These are phyloP conservation scores for Albatrellus sp. DNA, from an alignment of 1,284 basidiomycete genomes.

Conservation along the genomic window DNA sequence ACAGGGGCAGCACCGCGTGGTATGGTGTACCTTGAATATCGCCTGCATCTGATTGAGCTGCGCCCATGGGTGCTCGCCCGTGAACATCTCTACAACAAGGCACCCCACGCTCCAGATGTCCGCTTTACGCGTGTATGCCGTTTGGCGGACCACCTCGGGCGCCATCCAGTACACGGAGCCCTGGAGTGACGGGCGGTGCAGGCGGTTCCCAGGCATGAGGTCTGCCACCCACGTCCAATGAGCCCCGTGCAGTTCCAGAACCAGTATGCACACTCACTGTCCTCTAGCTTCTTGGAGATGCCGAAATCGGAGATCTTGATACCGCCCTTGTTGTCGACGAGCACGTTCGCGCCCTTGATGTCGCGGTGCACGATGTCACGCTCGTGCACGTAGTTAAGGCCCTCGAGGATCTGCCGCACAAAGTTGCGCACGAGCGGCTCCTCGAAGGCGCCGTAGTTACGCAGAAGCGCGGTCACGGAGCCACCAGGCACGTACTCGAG, in stretches of 20 bases:
- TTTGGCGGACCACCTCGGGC: conserved; percentile 96
- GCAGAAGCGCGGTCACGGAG: conserved; percentile 84
- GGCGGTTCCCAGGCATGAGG: conserved; percentile 63
- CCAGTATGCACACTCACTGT: conserved; percentile 48
- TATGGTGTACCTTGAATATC: conserved; percentile 71
- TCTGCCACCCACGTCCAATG: conserved; percentile 28
- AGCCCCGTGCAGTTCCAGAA: background rate
- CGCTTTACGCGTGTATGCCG: conserved; percentile 84
- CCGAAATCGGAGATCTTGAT: conserved; percentile 99
- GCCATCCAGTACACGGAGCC: conserved; percentile 99
- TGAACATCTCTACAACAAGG: conserved; percentile 96
- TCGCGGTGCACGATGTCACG: conserved; percentile 96
- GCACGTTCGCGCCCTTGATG: conserved; percentile 97
- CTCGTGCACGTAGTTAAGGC: conserved; percentile 88
- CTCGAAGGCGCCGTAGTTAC: conserved; percentile 95
- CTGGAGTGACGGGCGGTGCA: conserved; percentile 85
- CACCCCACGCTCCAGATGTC: conserved; percentile 99
- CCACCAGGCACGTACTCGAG: conserved; percentile 98
- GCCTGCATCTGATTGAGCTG: conserved; percentile 98
- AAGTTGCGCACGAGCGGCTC: conserved; percentile 92
- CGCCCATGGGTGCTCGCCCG: conserved; percentile 95
- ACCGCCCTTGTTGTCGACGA: conserved; percentile 97
- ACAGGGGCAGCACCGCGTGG: background rate
- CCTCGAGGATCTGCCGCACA: conserved; percentile 86
- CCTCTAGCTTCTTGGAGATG: conserved; percentile 96